Evolutionary conservation across 306 rosid genomes (phyloP), one percentile per base, ranked within the genome.

Genomic region (Vigna unguiculata): DNA sequence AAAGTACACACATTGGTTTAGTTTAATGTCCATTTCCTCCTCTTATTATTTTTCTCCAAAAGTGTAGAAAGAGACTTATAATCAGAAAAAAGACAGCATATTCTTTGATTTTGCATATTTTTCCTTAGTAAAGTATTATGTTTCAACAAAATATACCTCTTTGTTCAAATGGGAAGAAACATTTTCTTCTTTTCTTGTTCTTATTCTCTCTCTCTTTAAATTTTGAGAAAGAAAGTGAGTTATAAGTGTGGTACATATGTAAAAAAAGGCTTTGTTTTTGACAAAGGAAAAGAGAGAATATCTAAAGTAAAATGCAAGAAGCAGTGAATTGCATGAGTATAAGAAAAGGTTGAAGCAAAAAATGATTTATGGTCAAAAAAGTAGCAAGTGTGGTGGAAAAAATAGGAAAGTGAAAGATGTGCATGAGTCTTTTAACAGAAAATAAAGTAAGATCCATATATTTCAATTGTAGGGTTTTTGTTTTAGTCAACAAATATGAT

Each of bases 401-500:
- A 80, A 74, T 54, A 28, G 62, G 75, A 87, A 89, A 89, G 89
- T 69, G 75, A 81, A 84, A 79, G 74, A 60, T 85, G 66, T n/a
- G 71, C 73, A 74, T 59, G 73, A 52, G 54, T 74, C 77, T 55
- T 52, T 52, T 55, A 80, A 69, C 67, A 17, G 43, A 62, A 78
- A 75, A 69, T 30, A 87, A 82, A 83, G 85, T 6, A 48, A 71
- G 74, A 51, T 69, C 66, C 70, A 28, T 28, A 28, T 28, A 76
- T 79, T 80, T 71, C 51, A 72, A 40, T 54, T 22, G 46, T 32
- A 30, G 67, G 62, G 71, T 71, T 72, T 74, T 77, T 78, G 67
- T 72, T 71, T 76, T 85, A 83, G 93, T 91, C 93, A 91, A 89
- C 89, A 84, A 79, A 57, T 66, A 87, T 91, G 88, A 89, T 87